These are phyloP conservation scores for Coemansia sp. DNA, from an alignment of 192 early-diverging fungal species.

Conservation along the genomic window DNA sequence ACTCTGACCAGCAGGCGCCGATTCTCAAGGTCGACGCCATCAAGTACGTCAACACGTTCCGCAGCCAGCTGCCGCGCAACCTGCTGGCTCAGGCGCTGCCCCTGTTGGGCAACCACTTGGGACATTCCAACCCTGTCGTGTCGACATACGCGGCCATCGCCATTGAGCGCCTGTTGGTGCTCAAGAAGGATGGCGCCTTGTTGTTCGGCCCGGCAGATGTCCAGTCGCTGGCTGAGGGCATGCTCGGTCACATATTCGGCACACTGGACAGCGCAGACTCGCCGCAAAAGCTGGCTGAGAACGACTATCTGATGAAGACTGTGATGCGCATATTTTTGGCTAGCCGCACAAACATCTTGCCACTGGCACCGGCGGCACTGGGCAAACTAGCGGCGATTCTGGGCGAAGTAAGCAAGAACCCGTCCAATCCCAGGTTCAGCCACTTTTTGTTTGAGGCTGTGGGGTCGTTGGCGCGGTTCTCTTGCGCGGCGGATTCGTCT, in stretches of 20 bases:
- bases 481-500: constrained; percentile 69
- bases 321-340: constrained; percentile 86
- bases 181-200: constrained; percentile 63
- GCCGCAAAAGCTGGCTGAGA: constrained; percentile 94
- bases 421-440: constrained; percentile 97
- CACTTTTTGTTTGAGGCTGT: constrained; percentile 96
- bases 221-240: constrained; percentile 63
- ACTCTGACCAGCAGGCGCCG: constrained; percentile 68
- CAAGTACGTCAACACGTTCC: constrained; percentile 93
- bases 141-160: constrained; percentile 91
- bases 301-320: constrained; percentile 94
- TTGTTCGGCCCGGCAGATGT: constrained; percentile 74
- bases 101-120: constrained; percentile 77
- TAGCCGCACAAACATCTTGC: constrained; percentile 71
- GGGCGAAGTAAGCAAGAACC: constrained; percentile 86
- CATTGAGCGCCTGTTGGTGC: constrained; percentile 88
- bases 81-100: constrained; percentile 78
- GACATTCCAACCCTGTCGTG: constrained; percentile 81
- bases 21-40: constrained; percentile 95
- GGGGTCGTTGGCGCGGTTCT: constrained; percentile 82
- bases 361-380: constrained; percentile 73
- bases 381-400: constrained; percentile 78
- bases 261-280: constrained; percentile 75
- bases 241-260: constrained; percentile 76
- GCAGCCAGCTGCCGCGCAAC: constrained; percentile 88